Base-by-base conservation (phyloP, 2,329 filamentous ascomycete species). In the Penicillium olsonii region DNA sequence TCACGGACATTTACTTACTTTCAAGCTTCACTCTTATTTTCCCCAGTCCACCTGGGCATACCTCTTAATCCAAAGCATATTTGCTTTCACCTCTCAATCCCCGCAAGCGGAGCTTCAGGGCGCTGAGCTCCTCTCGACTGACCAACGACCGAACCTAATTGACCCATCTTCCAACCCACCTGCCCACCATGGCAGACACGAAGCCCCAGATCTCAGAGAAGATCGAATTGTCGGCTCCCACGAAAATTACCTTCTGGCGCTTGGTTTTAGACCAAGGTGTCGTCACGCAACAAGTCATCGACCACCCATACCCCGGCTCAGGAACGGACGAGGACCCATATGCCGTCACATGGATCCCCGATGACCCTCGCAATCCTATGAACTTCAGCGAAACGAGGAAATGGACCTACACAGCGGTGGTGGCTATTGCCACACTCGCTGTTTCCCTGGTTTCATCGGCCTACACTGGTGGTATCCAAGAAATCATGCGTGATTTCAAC, bases 371-470 rank as follows among this genome's bases (percentile, higher is more conserved):
- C 55, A 87, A 90, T 66, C 85, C 87, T 1, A 80, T 86, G 76
- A 73, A 75, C 41, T 87, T 84, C 59, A 70, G 78, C 9, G 51
- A 62, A 2, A 47, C 62, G 22, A 80, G 79, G 68, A 89, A 89
- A 72, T 90, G 87, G 87, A 64, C 67, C 24, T 81, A 87, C 55
- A 87, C 84, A 2, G 63, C 81, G 44, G 66, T 86, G 34, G 81
- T 86, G 48, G 85, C 87, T 11, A 60, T 87, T 22, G 82, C 87
- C 12, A 87, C 85, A 1, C 76, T 91, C 37, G 85, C 73, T 22
- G 85, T 90, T 24, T 76, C 87, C 2, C 87, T 91, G 59, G 82
- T 83, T 45, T 87, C 84, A 15, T 86, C 84, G 1, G 86, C 86
- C 10, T 66, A 65, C 22, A 55, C 61, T 7, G 64, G 62, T 5